Evolutionary conservation across 2,329 filamentous ascomycete genomes (phyloP), one percentile per base, ranked within the genome.

Genomic region (Nothophaeocryptopus gaeumannii): DNA sequence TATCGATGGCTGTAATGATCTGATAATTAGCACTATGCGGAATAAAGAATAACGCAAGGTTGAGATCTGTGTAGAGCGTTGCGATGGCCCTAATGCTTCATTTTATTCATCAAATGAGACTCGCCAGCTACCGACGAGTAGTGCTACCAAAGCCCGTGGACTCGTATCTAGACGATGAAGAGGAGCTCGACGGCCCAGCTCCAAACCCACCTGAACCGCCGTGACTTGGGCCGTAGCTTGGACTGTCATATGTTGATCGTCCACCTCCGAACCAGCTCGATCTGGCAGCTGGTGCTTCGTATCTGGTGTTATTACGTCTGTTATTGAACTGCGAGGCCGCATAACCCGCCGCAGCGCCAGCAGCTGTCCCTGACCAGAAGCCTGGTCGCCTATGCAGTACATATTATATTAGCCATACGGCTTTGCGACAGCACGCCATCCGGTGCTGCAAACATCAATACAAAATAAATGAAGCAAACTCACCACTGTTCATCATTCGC

Each of bases 321-420:
- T 58, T 51, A 13, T 47, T 51, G 32, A 29, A 54, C 14, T 55
- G 48, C 2, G 55, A 47, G 9, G 59, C 62, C 38, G 59, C 62
- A 36, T 59, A 62, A 11, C 55, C 56, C 39, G 56, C 60, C 33
- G 86, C 85, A 5, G 83, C 84, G 38, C 86, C 88, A 12, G 79
- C 79, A 0, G 80, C 77, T n/a, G 81, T 70, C 14, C 86, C 86
- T 13, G 74, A 79, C 86, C 86, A 90, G 70, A 90, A 89, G 1
- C 87, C 87, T 5, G 86, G 86, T 42, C 78, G 76, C 85, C 85
- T 26, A 89, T 1, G 75, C 74, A 54, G 79, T 68, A 54, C 63
- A 12, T 26, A 15, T 5, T 45, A 39, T 9, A 30, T 37, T 36
- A 42, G 39, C 15, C 51, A 51, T 56, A 47, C 20, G 45, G 37